Evolutionary conservation across 257 asterid species (phyloP).

Genomic region (Apocynum venetum): DNA sequence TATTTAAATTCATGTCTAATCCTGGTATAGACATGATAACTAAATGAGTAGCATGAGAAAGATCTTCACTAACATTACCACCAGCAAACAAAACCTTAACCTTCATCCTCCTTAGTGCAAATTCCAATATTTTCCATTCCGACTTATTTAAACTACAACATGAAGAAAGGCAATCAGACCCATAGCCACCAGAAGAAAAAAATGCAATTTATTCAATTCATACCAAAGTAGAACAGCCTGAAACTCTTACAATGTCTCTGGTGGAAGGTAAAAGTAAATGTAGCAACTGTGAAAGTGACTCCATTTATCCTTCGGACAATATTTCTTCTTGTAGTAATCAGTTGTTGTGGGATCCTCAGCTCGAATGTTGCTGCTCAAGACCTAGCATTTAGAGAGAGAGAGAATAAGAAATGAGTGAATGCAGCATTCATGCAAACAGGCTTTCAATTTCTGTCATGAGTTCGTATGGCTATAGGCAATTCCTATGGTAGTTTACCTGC

Average conservation of each 20-base stretch:
- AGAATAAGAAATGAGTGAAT: background rate
- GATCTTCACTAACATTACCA: slow-evolving; percentile 53
- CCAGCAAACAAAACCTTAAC: slow-evolving; percentile 67
- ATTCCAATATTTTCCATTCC: slow-evolving; percentile 53
- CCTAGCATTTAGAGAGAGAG: slow-evolving; percentile 26
- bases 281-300: slow-evolving; percentile 70
- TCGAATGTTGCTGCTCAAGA: slow-evolving; percentile 42
- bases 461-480: background rate
- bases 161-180: slow-evolving; percentile 18
- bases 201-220: slow-evolving; percentile 10
- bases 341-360: slow-evolving; percentile 41
- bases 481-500: slow-evolving; percentile 43
- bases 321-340: slow-evolving; percentile 65
- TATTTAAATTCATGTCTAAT: slow-evolving; percentile 40
- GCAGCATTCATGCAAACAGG: background rate
- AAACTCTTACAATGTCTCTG: slow-evolving; percentile 44
- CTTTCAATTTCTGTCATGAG: too few relatives aligned
- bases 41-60: slow-evolving; percentile 71
- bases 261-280: slow-evolving; percentile 64
- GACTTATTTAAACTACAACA: slow-evolving; percentile 35
- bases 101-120: slow-evolving; percentile 76
- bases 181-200: slow-evolving; percentile 12
- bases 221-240: slow-evolving; percentile 9
- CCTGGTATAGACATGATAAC: slow-evolving; percentile 50
- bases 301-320: slow-evolving; percentile 79